Evolutionary conservation across 768 basidiomycete genomes (phyloP), one percentile per base, ranked within the genome.

Genomic region (Lanmaoa pseudosensibilis): DNA sequence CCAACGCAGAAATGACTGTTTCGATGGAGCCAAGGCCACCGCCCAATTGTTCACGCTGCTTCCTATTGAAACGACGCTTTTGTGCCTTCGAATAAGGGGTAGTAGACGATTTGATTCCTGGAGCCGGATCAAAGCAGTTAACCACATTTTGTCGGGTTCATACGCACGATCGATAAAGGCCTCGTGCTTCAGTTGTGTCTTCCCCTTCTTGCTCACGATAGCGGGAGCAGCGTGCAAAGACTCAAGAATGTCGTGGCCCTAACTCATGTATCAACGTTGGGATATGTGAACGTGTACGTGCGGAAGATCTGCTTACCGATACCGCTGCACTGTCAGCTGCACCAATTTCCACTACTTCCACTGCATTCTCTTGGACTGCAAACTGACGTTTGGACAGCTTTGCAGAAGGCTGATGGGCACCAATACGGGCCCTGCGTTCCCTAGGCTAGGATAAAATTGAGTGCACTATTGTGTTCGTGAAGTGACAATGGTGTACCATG

Each of bases 61-160:
- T 89, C 62, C 83, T 83, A 66, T 89, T 90, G 65, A 86, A 64
- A 32, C 90, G 83, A 23, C 88, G 82, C 43, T 73, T 75, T 65
- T 91, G 90, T 19, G 84, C 86, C 70, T 85, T 91, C 0, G 90
- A 91, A 65, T 87, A 84, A 19, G 83, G 83, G 1, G 77, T 72
- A 38, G 70, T 73, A 7, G 77, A 75, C 4, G 76, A 70, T 55
- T 79, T 82, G 44, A 91, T 70, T 8, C 76, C 83, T 85, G 55
- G 36, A 34, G 25, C 19, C 33, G 0, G 36, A 46, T 62, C 52
- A 46, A 39, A 52, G 34, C 25, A 48, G 12, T 33, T 15, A 5
- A 25, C 47, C 52, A 21, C 3, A n/a, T 12, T 16, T 50, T 27
- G 19, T 36, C 27, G 15, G 23, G 49, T 37, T 19, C 16, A 19